Evolutionary conservation across 257 asterid species (phyloP), one percentile per base, ranked within the genome.

Genomic region (Solanum ossicruentum): DNA sequence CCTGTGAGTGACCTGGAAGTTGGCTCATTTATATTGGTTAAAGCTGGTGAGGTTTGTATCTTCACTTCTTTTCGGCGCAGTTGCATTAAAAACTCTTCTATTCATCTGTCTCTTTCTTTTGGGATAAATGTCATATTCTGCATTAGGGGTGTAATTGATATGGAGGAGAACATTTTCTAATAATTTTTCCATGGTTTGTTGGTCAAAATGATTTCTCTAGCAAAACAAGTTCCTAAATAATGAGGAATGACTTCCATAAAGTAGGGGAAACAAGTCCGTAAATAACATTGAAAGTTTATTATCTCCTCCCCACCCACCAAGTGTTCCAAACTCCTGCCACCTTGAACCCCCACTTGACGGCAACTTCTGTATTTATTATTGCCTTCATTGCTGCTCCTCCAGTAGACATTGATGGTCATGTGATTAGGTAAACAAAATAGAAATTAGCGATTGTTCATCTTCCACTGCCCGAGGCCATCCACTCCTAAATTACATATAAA

Each of bases 21-120:
- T 77, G 98, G 98, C 85, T 92, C 97, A 6, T 92, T 90, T 80
- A 89, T 97, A 85, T 91, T 97, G 96, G 99, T 97, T 91, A 93
- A 94, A 97, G 99, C 99, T 88, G 98, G 99, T 88, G 99, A 97
- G 99, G 99, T 97, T 90, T 84, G 98, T 95, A 88, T 87, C 89
- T 85, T 43, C 83, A 67, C 71, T 85, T 83, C 81, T 85, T 39
- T 61, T 57, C 49, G 26, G 47, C 84, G 56, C 26, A 23, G 47
- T 51, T 8, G 63, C 20, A 7, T 77, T 51, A 47, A 73, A 69
- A 75, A 23, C 60, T 49, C 21, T 21, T 49, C 41, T 75, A 13
- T 16, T 21, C 28, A 36, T 49, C 13, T 23, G n/a, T 75, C 60
- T 49, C n/a, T 75, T 75, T 75, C 63, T 9, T 51, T 23, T 16